phyloP scores from a whole-genome alignment of 163 green algal genomes.

The Prototheca cutis region DNA sequence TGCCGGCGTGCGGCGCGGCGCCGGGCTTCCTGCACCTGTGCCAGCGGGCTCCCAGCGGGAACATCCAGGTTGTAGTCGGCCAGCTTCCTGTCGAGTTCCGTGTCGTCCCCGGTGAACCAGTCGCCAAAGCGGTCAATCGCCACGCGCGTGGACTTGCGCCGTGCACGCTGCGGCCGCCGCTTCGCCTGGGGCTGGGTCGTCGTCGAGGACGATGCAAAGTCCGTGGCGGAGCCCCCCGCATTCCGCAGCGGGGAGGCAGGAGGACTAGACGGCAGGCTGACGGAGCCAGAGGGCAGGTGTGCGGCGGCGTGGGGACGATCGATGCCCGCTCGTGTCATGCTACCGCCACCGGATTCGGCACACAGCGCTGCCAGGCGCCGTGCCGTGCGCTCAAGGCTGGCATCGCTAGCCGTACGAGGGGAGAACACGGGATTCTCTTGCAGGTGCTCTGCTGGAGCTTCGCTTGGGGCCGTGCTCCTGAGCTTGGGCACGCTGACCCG shows the following conservation, averaged over 20 bases:
- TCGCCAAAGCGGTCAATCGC: slow-evolving; percentile 9
- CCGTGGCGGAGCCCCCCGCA: too few species aligned
- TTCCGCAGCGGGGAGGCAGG: too few species aligned
- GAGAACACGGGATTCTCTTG: slow-evolving; percentile 1
- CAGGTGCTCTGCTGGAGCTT: not conserved
- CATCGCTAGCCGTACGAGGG: not conserved
- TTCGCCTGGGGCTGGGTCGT: too few species aligned
- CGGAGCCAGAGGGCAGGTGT: too few species aligned
- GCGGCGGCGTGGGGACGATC: too few species aligned
- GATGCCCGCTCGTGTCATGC: too few species aligned
- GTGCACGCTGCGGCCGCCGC: not conserved
- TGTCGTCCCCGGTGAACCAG: slow-evolving; percentile 20
- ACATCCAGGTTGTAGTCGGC: slow-evolving; percentile 14
- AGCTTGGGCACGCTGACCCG: too few species aligned
- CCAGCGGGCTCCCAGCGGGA: not conserved
- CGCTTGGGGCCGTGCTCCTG: not conserved
- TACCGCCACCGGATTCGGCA: too few species aligned
- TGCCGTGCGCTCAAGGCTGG: not conserved
- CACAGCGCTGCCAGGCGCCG: not conserved
- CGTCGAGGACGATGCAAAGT: too few species aligned
- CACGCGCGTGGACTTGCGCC: slow-evolving; percentile 3
- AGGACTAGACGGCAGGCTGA: not conserved
- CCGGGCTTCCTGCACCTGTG: not conserved
- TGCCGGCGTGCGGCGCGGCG: not conserved
- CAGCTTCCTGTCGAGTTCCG: slow-evolving; percentile 14